Conservation (phyloP, 2,329 filamentous ascomycete species). For the Penicillium sp. region DNA sequence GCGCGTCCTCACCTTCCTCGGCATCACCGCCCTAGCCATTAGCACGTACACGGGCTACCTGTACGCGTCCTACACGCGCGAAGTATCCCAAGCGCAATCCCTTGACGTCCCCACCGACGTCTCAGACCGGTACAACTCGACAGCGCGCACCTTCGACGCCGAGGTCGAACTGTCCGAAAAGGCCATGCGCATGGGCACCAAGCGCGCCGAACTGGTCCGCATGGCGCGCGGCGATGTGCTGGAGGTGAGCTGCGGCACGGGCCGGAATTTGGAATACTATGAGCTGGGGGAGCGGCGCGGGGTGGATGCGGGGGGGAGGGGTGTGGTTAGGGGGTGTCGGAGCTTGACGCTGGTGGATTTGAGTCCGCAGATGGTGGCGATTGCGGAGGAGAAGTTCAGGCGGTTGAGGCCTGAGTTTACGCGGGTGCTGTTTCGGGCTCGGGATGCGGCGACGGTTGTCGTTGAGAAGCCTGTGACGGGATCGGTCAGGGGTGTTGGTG, state of each 20-base stretch:
- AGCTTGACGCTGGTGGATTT: constrained; percentile 51
- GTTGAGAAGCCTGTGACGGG: constrained; percentile 15
- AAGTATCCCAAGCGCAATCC: constrained; percentile 34
- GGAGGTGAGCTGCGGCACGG: constrained; percentile 54
- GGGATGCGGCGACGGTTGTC: constrained; percentile 39
- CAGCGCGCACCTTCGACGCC: constrained; percentile 47
- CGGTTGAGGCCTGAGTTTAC: constrained; percentile 35
- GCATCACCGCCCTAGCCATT: constrained; percentile 42
- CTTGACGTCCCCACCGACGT: constrained; percentile 44
- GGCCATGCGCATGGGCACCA: constrained; percentile 43
- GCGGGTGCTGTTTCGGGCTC: constrained; percentile 36
- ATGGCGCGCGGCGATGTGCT: constrained; percentile 50
- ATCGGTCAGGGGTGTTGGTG: not conserved
- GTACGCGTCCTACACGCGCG: constrained; percentile 45
- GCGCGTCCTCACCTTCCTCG: constrained; percentile 39
- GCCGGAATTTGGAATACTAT: constrained; percentile 51
- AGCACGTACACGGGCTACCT: constrained; percentile 48
- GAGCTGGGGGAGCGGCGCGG: constrained; percentile 40
- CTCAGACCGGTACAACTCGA: constrained; percentile 49
- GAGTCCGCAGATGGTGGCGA: constrained; percentile 50
- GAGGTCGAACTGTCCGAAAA: constrained; percentile 49
- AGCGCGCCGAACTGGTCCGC: constrained; percentile 45
- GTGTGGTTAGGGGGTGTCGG: constrained; percentile 37
- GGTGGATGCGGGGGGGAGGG: constrained; percentile 33
- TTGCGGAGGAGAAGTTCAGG: constrained; percentile 48